phyloP scores from a whole-genome alignment of 2,329 filamentous ascomycete genomes.

The Bretziella fagacearum region DNA sequence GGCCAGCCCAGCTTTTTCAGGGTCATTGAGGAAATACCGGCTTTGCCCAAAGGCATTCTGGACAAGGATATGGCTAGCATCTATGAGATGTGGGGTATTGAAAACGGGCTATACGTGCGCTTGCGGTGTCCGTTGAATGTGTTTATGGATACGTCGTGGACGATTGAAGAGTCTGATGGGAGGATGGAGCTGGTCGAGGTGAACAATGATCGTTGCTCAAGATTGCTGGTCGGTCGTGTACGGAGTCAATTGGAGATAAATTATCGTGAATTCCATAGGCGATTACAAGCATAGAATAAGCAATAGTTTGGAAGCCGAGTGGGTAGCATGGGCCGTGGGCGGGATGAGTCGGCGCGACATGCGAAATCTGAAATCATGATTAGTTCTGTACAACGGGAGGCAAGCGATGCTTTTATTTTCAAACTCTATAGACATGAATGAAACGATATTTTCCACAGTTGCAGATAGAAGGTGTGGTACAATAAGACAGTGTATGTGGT shows the following conservation, averaged over 20 bases:
- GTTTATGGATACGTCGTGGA: conserved; percentile 38
- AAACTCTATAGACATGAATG: no score
- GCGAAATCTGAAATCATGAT: no score
- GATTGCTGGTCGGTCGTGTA: conserved; percentile 31
- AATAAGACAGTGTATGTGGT: no score
- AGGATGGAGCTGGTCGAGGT: conserved; percentile 31
- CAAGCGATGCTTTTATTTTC: no score
- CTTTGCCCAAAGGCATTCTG: conserved; percentile 38
- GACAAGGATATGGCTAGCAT: conserved; percentile 35
- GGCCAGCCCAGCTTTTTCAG: conserved; percentile 26
- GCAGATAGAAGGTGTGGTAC: no score
- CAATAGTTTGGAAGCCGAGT: background rate
- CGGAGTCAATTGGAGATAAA: conserved; percentile 34
- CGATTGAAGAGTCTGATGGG: conserved; percentile 20
- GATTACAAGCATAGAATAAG: background rate
- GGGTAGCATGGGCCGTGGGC: no score
- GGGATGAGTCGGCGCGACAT: no score
- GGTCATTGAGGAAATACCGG: conserved; percentile 33
- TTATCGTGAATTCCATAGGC: conserved; percentile 32
- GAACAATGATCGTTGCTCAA: conserved; percentile 32
- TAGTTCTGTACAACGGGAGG: no score
- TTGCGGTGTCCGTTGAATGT: conserved; percentile 34
- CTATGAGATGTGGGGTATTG: conserved; percentile 35
- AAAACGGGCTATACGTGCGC: conserved; percentile 34
- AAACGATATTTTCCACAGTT: no score